A percentile compares a stretch with the other conserved stretches of the same genome.
phyloP scores from a whole-genome alignment of 768 basidiomycete species.

The Naganishia friedmannii region DNA sequence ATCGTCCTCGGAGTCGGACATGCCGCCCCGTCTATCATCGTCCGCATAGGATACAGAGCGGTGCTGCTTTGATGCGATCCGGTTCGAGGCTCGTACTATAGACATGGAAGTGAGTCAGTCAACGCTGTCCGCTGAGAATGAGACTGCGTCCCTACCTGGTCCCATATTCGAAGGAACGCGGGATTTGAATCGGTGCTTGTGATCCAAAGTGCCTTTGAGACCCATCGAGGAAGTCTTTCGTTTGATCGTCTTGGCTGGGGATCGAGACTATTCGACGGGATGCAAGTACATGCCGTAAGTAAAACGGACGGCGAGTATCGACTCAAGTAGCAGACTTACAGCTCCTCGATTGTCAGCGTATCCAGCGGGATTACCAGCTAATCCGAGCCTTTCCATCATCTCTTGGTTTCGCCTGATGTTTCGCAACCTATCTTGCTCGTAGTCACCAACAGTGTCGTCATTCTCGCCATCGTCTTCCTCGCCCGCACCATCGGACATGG shows the following conservation, averaged over 20 bases:
- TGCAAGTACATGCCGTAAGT: background rate
- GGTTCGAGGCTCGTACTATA: constrained; percentile 44
- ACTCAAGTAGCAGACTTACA: constrained; percentile 28
- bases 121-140: background rate
- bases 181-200: constrained; percentile 26
- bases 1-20: constrained; percentile 27
- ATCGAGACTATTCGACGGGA: constrained; percentile 25
- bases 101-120: background rate
- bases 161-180: constrained; percentile 29
- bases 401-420: constrained; percentile 46
- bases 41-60: constrained; percentile 48
- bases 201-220: constrained; percentile 24
- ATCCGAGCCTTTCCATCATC: constrained; percentile 45
- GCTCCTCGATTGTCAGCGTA: background rate
- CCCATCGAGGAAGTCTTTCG: constrained; percentile 31
- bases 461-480: constrained; percentile 23
- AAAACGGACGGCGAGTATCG: background rate
- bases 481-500: constrained; percentile 6
- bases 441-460: constrained; percentile 33
- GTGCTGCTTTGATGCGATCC: constrained; percentile 44
- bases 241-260: constrained; percentile 28
- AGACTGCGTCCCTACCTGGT: constrained; percentile 9
- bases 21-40: constrained; percentile 37
- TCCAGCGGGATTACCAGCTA: constrained; percentile 32
- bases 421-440: constrained; percentile 45